phyloP scores from a whole-genome alignment of 495 filamentous ascomycete genomes.

The Penicillium riverlandense region DNA sequence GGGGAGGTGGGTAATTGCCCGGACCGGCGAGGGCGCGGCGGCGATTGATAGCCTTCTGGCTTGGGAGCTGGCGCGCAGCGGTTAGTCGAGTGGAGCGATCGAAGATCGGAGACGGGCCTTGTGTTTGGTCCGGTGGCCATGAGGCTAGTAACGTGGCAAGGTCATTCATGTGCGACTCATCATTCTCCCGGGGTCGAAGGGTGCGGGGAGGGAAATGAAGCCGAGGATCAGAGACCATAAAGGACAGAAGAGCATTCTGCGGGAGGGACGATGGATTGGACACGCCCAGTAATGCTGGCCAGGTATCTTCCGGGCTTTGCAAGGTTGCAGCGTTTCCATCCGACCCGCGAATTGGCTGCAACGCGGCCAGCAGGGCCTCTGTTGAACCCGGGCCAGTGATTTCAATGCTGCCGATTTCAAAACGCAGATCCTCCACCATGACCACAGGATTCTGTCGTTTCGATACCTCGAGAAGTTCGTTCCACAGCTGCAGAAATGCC shows the following conservation, averaged over 20 bases:
- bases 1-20: conserved; percentile 53
- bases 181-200: conserved; percentile 20
- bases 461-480: conserved; percentile 59
- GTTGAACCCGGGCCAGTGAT: conserved; percentile 77
- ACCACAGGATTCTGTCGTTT: conserved; percentile 67
- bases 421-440: conserved; percentile 82
- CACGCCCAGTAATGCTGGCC: conserved; percentile 58
- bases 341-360: conserved; percentile 46
- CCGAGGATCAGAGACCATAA: conserved; percentile 72
- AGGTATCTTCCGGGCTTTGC: conserved; percentile 46
- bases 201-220: conserved; percentile 58
- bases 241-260: conserved; percentile 60
- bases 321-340: conserved; percentile 14
- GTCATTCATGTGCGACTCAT: conserved; percentile 36
- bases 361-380: conserved; percentile 66
- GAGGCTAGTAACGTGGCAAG: conserved; percentile 51
- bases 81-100: conserved; percentile 55
- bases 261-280: conserved; percentile 76
- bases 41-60: conserved; percentile 81
- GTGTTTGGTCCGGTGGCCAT: conserved; percentile 62
- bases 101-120: conserved; percentile 55
- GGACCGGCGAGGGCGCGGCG: conserved; percentile 63
- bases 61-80: conserved; percentile 59
- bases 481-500: conserved; percentile 79
- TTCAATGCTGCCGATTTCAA: conserved; percentile 91